Evolutionary conservation across 345 rosid genomes (phyloP), one percentile per base, ranked within the genome.

Genomic region (Abelmoschus esculentus): DNA sequence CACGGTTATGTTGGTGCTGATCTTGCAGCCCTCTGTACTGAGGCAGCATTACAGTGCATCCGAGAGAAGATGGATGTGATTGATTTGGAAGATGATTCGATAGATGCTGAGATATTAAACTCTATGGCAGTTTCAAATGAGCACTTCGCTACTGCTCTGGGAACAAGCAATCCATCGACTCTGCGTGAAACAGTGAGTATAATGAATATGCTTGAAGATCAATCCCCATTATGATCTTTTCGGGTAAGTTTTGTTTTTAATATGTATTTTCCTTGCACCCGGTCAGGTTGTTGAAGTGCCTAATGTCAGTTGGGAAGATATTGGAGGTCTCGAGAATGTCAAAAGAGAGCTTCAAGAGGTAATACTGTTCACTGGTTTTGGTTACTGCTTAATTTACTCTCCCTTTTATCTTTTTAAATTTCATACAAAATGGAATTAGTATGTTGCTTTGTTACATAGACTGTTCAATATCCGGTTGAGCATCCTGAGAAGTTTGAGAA

Each of bases 1-100:
- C 98, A 93, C 73, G 98, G 98, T 42, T 93, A 89, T 82, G 98
- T 93, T 76, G 98, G 97, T 72, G 96, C 97, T 76, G 98, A 93
- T 75, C 90, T 93, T 57, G 98, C 96, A 22, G 98, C 98, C 42
- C 83, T 93, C 3, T 93, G 98, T 74, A 91, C 98, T 12, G 98
- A 93, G 80, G 92, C 97, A 77, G 98, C 97, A 19, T 93, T 93
- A 77, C 98, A 93, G 75, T 93, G 98, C 86, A 93, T 93, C 66
- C 80, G 98, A 72, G 98, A 93, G 81, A 93, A 91, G 83, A 93
- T 93, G 96, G 97, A 91, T 72, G 97, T 91, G 65, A 93, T 91
- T 75, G 98, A 91, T 81, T 82, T 93, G 80, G 97, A 93, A 87
- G 98, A 93, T 78, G 98, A 93, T 47, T 52, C 95, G 1, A 93